These are phyloP conservation scores for Chrysochromulina parva DNA, from an alignment of 78 protist species.

Conservation along the genomic window DNA sequence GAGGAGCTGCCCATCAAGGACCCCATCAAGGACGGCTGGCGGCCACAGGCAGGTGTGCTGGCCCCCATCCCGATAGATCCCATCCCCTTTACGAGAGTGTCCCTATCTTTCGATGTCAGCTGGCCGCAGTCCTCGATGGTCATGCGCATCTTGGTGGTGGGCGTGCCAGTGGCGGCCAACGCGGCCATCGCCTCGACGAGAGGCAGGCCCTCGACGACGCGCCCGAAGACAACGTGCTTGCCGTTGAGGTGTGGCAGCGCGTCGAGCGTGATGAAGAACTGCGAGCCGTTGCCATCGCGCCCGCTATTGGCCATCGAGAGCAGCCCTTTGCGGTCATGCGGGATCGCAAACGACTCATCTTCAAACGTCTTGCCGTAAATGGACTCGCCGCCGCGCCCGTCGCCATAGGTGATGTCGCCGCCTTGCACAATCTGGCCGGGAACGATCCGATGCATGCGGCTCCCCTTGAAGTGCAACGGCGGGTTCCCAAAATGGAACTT, in stretches of 20 bases:
- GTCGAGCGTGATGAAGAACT: constrained; percentile 79
- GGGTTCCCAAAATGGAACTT: not conserved
- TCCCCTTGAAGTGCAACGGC: constrained; percentile 40
- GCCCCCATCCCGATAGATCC: too few species aligned
- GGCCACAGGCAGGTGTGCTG: too few species aligned
- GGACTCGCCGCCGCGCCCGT: constrained; percentile 69
- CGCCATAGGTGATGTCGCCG: constrained; percentile 65
- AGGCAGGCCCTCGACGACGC: constrained; percentile 40
- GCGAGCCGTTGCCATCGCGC: constrained; percentile 76
- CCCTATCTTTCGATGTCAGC: too few species aligned
- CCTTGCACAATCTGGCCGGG: constrained; percentile 48
- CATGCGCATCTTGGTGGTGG: not conserved
- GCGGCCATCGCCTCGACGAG: constrained; percentile 10
- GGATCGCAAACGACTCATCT: constrained; percentile 58
- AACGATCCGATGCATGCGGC: constrained; percentile 52
- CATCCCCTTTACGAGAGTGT: too few species aligned
- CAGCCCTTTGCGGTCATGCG: constrained; percentile 27
- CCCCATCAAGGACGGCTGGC: too few species aligned
- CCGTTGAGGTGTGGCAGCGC: constrained; percentile 63
- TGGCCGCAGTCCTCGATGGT: not conserved
- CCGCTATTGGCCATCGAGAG: constrained; percentile 88
- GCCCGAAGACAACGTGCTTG: constrained; percentile 75
- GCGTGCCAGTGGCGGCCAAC: not conserved
- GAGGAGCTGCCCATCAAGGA: too few species aligned
- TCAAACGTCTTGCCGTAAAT: constrained; percentile 47